Conservation (phyloP, 139 green algal genomes). For the Chlamydomonas schloesseri region DNA sequence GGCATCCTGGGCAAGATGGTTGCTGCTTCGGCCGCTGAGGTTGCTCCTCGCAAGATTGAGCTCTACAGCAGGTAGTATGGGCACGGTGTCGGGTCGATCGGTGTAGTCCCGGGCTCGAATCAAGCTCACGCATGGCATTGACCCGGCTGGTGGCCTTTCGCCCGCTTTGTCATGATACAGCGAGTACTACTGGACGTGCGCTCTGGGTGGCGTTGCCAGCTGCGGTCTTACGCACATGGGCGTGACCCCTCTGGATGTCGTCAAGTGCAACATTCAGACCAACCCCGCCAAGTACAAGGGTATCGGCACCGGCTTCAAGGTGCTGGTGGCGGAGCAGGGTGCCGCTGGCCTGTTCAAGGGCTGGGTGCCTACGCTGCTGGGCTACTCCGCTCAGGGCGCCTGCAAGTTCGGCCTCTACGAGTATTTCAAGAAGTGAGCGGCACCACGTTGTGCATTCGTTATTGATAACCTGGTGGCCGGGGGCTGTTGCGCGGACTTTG, state of each 20-base stretch:
- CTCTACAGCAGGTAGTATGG: conserved; percentile 67
- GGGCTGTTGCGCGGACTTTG: not conserved
- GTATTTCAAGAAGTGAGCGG: conserved; percentile 91
- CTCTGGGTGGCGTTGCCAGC: conserved; percentile 53
- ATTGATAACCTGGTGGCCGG: too few species aligned
- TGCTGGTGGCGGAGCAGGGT: conserved; percentile 77
- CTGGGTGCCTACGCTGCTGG: conserved; percentile 87
- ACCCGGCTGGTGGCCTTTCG: too few species aligned
- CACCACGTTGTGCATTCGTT: too few species aligned
- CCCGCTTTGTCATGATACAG: not conserved
- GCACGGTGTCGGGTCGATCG: not conserved
- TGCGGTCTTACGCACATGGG: conserved; percentile 76
- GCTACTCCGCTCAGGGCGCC: conserved; percentile 90
- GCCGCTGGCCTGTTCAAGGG: conserved; percentile 79
- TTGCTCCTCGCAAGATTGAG: conserved; percentile 59
- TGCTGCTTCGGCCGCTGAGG: conserved; percentile 59
- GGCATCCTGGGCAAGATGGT: conserved; percentile 52
- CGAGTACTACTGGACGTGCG: conserved; percentile 45
- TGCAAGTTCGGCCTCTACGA: conserved; percentile 96
- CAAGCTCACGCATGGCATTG: too few species aligned
- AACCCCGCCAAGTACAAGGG: conserved; percentile 69
- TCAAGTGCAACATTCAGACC: conserved; percentile 94
- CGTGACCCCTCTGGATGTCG: conserved; percentile 93
- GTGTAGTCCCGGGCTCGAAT: too few species aligned
- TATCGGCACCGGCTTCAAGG: conserved; percentile 79